phyloP scores from a whole-genome alignment of 2,329 filamentous ascomycete species.

The Leptographium galeiforme region DNA sequence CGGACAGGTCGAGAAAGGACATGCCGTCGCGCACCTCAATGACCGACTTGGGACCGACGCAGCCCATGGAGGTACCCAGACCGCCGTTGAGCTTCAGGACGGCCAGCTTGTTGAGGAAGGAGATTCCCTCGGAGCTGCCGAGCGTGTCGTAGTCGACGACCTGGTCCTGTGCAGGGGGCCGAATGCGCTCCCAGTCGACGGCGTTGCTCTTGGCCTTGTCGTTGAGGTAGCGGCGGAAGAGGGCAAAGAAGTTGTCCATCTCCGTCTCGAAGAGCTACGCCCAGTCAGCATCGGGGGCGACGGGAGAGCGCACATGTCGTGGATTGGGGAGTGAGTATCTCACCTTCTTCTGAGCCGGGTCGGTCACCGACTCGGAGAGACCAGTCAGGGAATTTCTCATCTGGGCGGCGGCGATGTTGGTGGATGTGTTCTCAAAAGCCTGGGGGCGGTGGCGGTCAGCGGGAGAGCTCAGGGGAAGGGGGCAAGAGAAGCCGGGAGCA shows the following conservation, averaged over 20 bases:
- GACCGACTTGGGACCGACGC: slow-evolving; percentile 97
- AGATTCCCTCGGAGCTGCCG: slow-evolving; percentile 76
- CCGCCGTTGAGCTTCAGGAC: slow-evolving; percentile 99
- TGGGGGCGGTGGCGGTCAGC: slow-evolving; percentile 24
- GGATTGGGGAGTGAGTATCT: neutral
- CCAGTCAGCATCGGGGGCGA: neutral
- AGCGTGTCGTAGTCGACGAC: slow-evolving; percentile 91
- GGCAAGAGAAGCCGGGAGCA: too few species aligned
- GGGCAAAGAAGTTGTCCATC: slow-evolving; percentile 99
- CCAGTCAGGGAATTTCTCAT: slow-evolving; percentile 97
- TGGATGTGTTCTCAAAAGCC: slow-evolving; percentile 99
- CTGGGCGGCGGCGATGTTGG: slow-evolving; percentile 92
- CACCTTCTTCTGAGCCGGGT: slow-evolving; percentile 75
- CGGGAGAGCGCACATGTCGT: too few species aligned
- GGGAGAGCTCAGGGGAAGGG: too few species aligned
- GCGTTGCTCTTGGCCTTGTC: slow-evolving; percentile 97
- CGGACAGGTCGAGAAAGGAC: slow-evolving; percentile 98
- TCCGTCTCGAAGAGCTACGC: slow-evolving; percentile 84
- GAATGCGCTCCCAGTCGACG: slow-evolving; percentile 93
- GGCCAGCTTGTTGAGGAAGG: slow-evolving; percentile 92
- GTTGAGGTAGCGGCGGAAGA: slow-evolving; percentile 96
- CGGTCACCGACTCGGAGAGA: slow-evolving; percentile 78
- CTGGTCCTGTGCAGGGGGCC: slow-evolving; percentile 82
- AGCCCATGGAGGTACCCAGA: slow-evolving; percentile 98
- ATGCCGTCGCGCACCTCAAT: slow-evolving; percentile 99